Evolutionary conservation across 2,329 filamentous ascomycete genomes (phyloP).

Genomic region (Podosphaera aphanis): DNA sequence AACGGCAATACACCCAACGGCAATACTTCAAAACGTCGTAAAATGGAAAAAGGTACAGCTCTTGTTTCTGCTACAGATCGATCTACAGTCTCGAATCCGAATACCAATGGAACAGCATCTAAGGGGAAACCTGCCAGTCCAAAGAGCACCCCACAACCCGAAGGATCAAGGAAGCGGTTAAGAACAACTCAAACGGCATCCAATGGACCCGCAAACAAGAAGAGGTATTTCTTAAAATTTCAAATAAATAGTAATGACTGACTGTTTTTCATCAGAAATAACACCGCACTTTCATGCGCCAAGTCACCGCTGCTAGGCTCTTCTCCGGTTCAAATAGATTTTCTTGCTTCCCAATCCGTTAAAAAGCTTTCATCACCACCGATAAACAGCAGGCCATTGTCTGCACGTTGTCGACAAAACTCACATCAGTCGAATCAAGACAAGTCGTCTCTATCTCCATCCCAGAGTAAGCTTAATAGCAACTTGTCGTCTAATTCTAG

Average conservation of each 20-base stretch:
- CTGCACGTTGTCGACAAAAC: slow-evolving; percentile 53
- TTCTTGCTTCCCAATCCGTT: slow-evolving; percentile 34
- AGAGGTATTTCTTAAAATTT: slow-evolving; percentile 33
- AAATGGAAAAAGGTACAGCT: slow-evolving; percentile 44
- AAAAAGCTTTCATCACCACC: slow-evolving; percentile 35
- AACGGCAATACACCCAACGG: slow-evolving; percentile 27
- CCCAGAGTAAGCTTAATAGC: slow-evolving; percentile 37
- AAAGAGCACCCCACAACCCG: slow-evolving; percentile 41
- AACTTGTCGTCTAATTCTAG: slow-evolving; percentile 15
- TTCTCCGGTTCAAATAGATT: slow-evolving; percentile 48
- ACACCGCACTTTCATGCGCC: slow-evolving; percentile 24
- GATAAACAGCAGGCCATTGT: slow-evolving; percentile 33
- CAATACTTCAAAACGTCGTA: slow-evolving; percentile 48
- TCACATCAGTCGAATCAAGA: slow-evolving; percentile 39
- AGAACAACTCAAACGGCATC: slow-evolving; percentile 34
- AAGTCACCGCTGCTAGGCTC: slow-evolving; percentile 50
- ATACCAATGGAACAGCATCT: slow-evolving; percentile 17
- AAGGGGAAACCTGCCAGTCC: slow-evolving; percentile 42
- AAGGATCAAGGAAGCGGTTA: slow-evolving; percentile 45
- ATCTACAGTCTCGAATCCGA: slow-evolving; percentile 28
- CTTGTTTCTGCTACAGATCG: slow-evolving; percentile 36
- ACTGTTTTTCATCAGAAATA: slow-evolving; percentile 18
- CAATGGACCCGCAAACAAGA: slow-evolving; percentile 46
- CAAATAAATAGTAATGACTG: background rate
- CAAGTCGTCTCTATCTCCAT: slow-evolving; percentile 33